A percentile compares a stretch with the other conserved stretches of the same genome.
These are phyloP conservation scores for Rhodocollybia butyracea DNA, from an alignment of 768 basidiomycete genomes.

Conservation along the genomic window DNA sequence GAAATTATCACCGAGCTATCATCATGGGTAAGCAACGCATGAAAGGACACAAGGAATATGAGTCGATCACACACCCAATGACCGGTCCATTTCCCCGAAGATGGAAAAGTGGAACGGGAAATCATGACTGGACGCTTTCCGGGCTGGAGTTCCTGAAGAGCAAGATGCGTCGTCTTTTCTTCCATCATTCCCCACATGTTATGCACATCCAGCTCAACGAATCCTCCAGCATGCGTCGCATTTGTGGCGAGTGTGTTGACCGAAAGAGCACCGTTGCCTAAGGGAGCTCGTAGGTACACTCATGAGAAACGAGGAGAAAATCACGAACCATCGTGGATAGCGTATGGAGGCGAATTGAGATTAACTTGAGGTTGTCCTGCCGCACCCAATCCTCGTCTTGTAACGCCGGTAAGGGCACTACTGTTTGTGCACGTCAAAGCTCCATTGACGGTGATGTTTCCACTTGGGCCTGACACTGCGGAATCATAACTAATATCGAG, in stretches of 20 bases:
- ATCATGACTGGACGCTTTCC: constrained; percentile 71
- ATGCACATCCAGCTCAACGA: constrained; percentile 63
- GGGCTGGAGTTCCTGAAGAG: constrained; percentile 48
- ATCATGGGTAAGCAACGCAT: neutral
- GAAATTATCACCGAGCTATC: constrained; percentile 69
- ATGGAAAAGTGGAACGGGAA: constrained; percentile 66
- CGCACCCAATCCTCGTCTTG: constrained; percentile 48
- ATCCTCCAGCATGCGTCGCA: constrained; percentile 63
- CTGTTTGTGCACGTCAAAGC: constrained; percentile 45
- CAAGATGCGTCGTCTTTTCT: constrained; percentile 60
- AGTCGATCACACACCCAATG: constrained; percentile 55
- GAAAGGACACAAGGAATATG: neutral
- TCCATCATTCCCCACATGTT: constrained; percentile 74
- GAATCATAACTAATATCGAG: constrained; percentile 57
- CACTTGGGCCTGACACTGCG: constrained; percentile 61
- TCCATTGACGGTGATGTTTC: constrained; percentile 73
- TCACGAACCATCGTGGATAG: constrained; percentile 64
- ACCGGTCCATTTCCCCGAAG: constrained; percentile 66
- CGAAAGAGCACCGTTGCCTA: constrained; percentile 52
- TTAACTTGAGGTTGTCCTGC: constrained; percentile 44
- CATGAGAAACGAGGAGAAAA: neutral
- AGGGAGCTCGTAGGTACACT: constrained; percentile 2
- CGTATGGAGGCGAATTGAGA: constrained; percentile 59
- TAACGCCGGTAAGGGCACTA: constrained; percentile 16
- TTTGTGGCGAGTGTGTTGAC: constrained; percentile 62